Conservation (phyloP, 176 grass and related monocot species). For the Lolium rigidum region DNA sequence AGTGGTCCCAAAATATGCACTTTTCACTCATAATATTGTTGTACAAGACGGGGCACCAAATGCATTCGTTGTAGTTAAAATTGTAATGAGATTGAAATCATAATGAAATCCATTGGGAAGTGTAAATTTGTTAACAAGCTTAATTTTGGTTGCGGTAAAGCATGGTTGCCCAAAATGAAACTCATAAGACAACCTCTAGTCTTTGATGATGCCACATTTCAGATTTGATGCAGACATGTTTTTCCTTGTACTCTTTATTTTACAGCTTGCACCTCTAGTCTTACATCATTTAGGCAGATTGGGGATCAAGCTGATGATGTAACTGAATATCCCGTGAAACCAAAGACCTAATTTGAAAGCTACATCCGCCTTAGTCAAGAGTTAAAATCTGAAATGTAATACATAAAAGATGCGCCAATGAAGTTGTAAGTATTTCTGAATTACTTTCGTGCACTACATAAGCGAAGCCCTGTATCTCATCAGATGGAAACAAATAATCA, state of each 20-base stretch:
- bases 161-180: slow-evolving; percentile 76
- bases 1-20: slow-evolving; percentile 70
- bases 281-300: slow-evolving; percentile 50
- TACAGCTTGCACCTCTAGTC: background rate
- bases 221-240: slow-evolving; percentile 58
- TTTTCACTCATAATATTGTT: slow-evolving; percentile 75
- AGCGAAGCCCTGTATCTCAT: too few relatives aligned
- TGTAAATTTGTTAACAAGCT: background rate
- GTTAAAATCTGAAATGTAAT: too few relatives aligned
- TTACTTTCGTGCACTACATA: too few relatives aligned
- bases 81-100: background rate
- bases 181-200: slow-evolving; percentile 45
- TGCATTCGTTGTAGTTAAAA: slow-evolving; percentile 58
- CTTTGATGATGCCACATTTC: slow-evolving; percentile 73
- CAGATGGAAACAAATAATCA: too few relatives aligned
- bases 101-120: background rate
- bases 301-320: slow-evolving; percentile 52
- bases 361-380: slow-evolving; percentile 62
- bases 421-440: too few relatives aligned
- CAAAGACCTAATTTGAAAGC: slow-evolving; percentile 59
- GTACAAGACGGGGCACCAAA: slow-evolving; percentile 53
- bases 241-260: background rate
- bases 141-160: slow-evolving; percentile 50
- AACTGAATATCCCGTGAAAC: slow-evolving; percentile 41
- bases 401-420: too few relatives aligned